Evolutionary conservation across 495 filamentous ascomycete genomes (phyloP).

Genomic region (Penicillium paxilli): DNA sequence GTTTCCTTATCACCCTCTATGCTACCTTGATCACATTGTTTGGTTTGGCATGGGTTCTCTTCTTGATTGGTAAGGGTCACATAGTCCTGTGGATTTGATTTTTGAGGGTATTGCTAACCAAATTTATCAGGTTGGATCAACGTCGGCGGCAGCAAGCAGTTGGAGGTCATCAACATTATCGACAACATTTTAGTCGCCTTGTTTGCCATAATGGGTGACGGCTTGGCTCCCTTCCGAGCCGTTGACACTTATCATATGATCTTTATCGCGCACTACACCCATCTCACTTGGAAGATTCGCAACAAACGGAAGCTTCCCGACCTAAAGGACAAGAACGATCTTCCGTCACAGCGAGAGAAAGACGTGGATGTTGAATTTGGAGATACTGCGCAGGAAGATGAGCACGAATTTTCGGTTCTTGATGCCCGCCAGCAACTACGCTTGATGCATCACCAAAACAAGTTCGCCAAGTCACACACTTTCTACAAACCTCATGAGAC

Average conservation of each 20-base stretch:
- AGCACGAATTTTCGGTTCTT: slow-evolving; percentile 60
- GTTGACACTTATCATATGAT: slow-evolving; percentile 83
- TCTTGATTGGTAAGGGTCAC: slow-evolving; percentile 62
- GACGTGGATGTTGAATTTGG: slow-evolving; percentile 49
- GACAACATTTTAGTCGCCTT: slow-evolving; percentile 76
- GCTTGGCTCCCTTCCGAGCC: slow-evolving; percentile 71
- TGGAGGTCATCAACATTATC: slow-evolving; percentile 71
- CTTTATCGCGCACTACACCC: slow-evolving; percentile 66
- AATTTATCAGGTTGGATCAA: slow-evolving; percentile 66
- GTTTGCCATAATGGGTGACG: slow-evolving; percentile 76
- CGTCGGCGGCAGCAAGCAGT: slow-evolving; percentile 65
- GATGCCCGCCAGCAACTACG: slow-evolving; percentile 59
- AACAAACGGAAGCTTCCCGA: slow-evolving; percentile 59
- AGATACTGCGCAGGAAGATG: slow-evolving; percentile 36
- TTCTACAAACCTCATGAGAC: slow-evolving; percentile 89
- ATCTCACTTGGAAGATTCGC: slow-evolving; percentile 70
- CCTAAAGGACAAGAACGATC: slow-evolving; percentile 69
- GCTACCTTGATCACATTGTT: slow-evolving; percentile 79
- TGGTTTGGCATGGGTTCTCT: slow-evolving; percentile 80
- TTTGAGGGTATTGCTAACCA: no score
- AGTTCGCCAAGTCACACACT: slow-evolving; percentile 73
- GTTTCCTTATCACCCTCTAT: slow-evolving; percentile 75
- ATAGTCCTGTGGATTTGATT: background rate
- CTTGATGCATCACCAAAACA: slow-evolving; percentile 70
- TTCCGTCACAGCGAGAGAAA: slow-evolving; percentile 52